Base-by-base conservation (phyloP, 2,329 filamentous ascomycete genomes). In the Drechslera avenae region DNA sequence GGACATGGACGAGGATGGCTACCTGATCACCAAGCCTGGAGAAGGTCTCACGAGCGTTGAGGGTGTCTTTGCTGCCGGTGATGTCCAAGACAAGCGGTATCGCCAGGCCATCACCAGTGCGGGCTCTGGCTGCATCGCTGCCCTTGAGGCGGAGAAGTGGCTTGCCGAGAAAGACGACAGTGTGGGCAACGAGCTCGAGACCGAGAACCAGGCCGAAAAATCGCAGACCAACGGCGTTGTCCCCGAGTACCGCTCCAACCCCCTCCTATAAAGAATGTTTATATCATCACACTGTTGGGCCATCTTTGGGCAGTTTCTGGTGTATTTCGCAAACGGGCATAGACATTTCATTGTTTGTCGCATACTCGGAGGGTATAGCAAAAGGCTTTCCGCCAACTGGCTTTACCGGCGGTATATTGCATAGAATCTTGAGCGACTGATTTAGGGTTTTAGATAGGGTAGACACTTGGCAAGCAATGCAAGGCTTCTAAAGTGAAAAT, bases 1-100 rank as follows among this genome's bases (percentile, higher is more conserved):
- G 54, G 83, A 94, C 56, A 89, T 88, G 68, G 95, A 99, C 69
- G 83, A 84, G 57, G 93, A 99, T 58, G 91, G 91, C 17, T 99
- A 99, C 77, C 85, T 99, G 52, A 75, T 91, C 64, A 99, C 94
- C 49, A 85, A 88, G 75, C 89, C 94, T 3, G 95, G 94, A 49
- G 93, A 91, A 37, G 91, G 91, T 52, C 82, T 88, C 69, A 99
- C 94, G 39, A 96, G 86, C 75, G 76, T 97, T 5, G 85, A 91
- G 71, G 94, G 94, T 73, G 91, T 99, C 16, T 99, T 97, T 72
- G 94, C 94, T 31, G 94, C 93, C 8, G 94, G 94, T 59, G 94
- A 99, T 73, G 95, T 99, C 8, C 94, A 99, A 80, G 95, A 99
- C 75, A 99, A 97, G 87, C 86, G 88, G 72, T 99, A 99, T 76